Evolutionary conservation across 345 rosid species (phyloP).

Genomic region (Pugionium cornutum): DNA sequence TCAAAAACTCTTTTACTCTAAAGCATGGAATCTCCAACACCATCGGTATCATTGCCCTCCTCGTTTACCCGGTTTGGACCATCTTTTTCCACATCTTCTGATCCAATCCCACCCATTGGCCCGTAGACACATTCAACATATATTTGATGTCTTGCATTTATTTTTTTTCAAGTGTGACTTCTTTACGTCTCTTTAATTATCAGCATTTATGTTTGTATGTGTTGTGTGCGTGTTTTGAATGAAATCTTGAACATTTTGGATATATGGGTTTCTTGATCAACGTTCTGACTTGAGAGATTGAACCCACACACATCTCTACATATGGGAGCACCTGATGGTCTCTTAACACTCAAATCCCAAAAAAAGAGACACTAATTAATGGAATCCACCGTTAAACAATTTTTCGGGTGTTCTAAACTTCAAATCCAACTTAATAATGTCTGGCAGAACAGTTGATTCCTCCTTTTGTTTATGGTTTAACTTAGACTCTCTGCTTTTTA

Average conservation of each 20-base stretch:
- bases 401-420: no score
- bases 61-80: constrained; percentile 83
- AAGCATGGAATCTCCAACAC: constrained; percentile 80
- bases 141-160: constrained; percentile 8
- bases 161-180: constrained; percentile 12
- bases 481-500: no score
- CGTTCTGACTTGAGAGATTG: no score
- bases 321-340: no score
- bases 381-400: no score
- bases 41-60: constrained; percentile 67
- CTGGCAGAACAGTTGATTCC: no score
- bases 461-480: no score
- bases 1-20: constrained; percentile 75
- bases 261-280: not conserved
- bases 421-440: no score
- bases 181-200: not conserved
- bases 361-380: no score
- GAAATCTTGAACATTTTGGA: constrained; percentile 4
- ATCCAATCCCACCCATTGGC: constrained; percentile 3
- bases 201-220: not conserved
- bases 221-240: not conserved
- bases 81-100: constrained; percentile 58
- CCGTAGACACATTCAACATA: not conserved
- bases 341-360: no score
- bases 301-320: no score